A percentile compares a stretch with the other conserved stretches of the same genome.
phyloP scores from a whole-genome alignment of 148 eudicot genomes.

The Arctostaphylos glauca region DNA sequence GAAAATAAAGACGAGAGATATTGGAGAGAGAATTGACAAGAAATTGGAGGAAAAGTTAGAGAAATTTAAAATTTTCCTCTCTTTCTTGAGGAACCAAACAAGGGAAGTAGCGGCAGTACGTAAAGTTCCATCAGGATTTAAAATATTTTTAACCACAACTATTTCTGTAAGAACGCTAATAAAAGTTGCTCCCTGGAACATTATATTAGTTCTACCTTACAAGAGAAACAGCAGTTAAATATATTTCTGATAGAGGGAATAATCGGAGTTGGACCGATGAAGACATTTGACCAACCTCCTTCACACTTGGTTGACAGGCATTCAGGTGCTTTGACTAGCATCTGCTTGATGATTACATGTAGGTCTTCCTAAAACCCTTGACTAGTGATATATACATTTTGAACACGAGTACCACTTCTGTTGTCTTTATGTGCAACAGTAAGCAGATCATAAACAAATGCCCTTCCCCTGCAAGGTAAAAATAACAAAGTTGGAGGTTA shows the following conservation, averaged over 20 bases:
- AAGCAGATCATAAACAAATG: conserved; percentile 3
- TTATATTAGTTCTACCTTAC: conserved; percentile 12
- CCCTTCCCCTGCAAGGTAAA: conserved; percentile 13
- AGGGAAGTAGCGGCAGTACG: background rate
- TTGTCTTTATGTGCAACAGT: background rate
- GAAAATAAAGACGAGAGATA: background rate
- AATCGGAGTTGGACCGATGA: background rate
- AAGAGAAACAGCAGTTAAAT: conserved; percentile 3
- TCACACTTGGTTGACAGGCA: conserved; percentile 12
- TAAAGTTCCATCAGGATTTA: background rate
- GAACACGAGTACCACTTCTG: conserved; percentile 9
- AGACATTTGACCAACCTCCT: conserved; percentile 10
- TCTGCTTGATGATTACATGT: conserved; percentile 13
- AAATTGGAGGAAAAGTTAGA: background rate
- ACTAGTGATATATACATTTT: background rate
- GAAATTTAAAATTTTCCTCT: too few relatives aligned
- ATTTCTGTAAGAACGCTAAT: conserved; percentile 1
- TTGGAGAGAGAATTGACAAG: background rate
- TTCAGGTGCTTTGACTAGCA: background rate
- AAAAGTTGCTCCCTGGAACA: background rate
- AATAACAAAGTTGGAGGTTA: conserved; percentile 1
- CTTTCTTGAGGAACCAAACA: too few relatives aligned
- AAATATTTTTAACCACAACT: background rate
- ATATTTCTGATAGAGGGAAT: conserved; percentile 6
- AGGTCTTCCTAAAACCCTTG: background rate